phyloP scores from a whole-genome alignment of 225 moss, liverwort and hornwort genomes.

The Pseudisothecium myosuroides region DNA sequence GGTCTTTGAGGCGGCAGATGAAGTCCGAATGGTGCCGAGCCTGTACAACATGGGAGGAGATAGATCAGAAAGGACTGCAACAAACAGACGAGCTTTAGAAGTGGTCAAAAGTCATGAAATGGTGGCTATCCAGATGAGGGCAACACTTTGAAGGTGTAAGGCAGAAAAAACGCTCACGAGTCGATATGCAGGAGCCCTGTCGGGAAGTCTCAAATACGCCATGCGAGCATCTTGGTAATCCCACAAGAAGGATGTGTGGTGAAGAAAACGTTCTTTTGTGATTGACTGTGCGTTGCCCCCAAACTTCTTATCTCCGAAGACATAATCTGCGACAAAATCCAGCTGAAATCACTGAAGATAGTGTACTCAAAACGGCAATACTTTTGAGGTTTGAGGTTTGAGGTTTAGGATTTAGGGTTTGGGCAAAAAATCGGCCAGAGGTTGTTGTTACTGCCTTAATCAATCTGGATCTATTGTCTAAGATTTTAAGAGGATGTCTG shows the following conservation, averaged over 20 bases:
- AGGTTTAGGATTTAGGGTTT: neutral
- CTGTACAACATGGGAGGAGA: slow-evolving; percentile 4
- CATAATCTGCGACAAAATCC: slow-evolving; percentile 47
- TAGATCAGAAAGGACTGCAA: neutral
- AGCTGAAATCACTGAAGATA: neutral
- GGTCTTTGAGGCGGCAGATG: slow-evolving; percentile 71
- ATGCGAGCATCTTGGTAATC: slow-evolving; percentile 68
- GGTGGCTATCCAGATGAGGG: neutral
- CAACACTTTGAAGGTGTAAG: neutral
- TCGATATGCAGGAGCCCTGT: slow-evolving; percentile 59
- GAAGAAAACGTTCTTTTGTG: slow-evolving; percentile 67
- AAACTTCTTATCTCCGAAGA: slow-evolving; percentile 66
- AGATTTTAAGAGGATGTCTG: neutral
- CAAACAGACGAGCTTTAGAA: neutral
- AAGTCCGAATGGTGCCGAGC: slow-evolving; percentile 72
- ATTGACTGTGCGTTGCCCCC: slow-evolving; percentile 89
- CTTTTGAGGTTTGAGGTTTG: neutral
- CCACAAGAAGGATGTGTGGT: slow-evolving; percentile 96
- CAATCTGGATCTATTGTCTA: too few species aligned
- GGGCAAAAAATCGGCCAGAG: neutral
- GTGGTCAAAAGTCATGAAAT: neutral
- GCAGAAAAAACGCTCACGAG: slow-evolving; percentile 24
- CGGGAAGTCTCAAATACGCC: slow-evolving; percentile 66
- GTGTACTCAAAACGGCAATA: neutral
- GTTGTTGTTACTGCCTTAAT: neutral